Evolutionary conservation across 306 rosid species (phyloP), one percentile per base, ranked within the genome.

Genomic region (Quercus alba): DNA sequence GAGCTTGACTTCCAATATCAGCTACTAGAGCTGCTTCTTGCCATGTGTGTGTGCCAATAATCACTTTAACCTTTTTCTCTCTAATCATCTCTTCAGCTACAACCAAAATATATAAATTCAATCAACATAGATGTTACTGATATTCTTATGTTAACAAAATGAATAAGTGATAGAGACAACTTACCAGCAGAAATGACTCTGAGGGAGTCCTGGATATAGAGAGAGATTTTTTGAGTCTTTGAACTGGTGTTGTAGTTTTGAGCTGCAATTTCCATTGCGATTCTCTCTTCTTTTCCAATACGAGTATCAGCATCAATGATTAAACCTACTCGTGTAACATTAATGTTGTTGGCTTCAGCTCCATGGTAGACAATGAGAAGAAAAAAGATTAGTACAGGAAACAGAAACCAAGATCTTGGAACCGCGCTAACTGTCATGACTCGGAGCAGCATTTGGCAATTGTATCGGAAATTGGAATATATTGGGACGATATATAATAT

Each of bases 11-110:
- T 77, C 85, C 85, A 76, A 85, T 46, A 78, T 84, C 88, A 20
- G 91, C 93, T 8, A 91, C 88, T 30, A 81, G 82, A 77, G 84
- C 78, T 75, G 88, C 88, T 84, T 91, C 90, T 74, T 56, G 76
- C 95, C 95, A 91, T 61, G 80, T 78, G 1, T 82, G 83, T 88
- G 81, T 85, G 76, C 95, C 95, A 56, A 89, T 79, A 63, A 91
- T 77, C 56, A 81, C 89, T 35, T 89, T 20, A 33, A 79, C 87
- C 30, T 75, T 81, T 54, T 82, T 61, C 3, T 4, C 72, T 56
- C 67, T 80, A 4, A 87, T 87, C 81, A 87, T 73, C 23, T 85
- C 82, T 84, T 86, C 81, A 75, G 77, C 95, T 89, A 81, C 89
- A 76, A 54, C 7, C 75, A 78, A 59, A 62, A 8, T 4, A 0